These are phyloP conservation scores for Rhypophila decipiens DNA, from an alignment of 495 filamentous ascomycete species.

Conservation along the genomic window DNA sequence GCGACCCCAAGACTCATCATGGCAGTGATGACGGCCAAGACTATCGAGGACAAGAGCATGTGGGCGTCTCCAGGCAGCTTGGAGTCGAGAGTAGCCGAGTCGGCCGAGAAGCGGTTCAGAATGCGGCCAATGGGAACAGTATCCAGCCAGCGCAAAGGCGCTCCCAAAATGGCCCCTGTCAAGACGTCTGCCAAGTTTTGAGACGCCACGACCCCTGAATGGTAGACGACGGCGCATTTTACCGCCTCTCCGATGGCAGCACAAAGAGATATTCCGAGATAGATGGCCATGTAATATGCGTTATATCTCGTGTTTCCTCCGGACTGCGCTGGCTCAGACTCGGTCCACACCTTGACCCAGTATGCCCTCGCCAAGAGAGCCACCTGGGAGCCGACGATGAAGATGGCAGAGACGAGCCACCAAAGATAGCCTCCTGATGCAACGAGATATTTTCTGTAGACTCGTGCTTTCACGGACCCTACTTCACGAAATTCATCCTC, in stretches of 20 bases:
- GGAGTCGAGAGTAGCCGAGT: constrained; percentile 36
- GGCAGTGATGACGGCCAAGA: constrained; percentile 15
- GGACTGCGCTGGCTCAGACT: constrained; percentile 44
- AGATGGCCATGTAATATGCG: neutral
- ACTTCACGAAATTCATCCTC: too few species aligned
- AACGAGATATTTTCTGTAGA: too few species aligned
- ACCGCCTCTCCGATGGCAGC: too few species aligned
- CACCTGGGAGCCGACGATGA: too few species aligned
- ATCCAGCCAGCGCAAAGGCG: constrained; percentile 46
- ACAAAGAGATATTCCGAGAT: constrained; percentile 14
- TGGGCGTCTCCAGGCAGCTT: constrained; percentile 17
- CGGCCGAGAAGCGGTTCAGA: constrained; percentile 45
- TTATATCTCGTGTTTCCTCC: constrained; percentile 3
- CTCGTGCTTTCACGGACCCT: too few species aligned
- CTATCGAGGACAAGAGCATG: constrained; percentile 6
- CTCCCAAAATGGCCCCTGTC: constrained; percentile 36
- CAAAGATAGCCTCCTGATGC: too few species aligned
- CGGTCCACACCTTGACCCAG: too few species aligned
- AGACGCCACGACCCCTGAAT: too few species aligned
- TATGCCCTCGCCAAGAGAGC: too few species aligned
- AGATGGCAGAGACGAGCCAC: too few species aligned
- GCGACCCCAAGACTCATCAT: neutral
- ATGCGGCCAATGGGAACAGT: constrained; percentile 44
- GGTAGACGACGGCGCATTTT: too few species aligned
- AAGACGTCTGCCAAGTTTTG: constrained; percentile 30